phyloP scores from a whole-genome alignment of 345 rosid genomes.

The Gossypium rotundifolium region DNA sequence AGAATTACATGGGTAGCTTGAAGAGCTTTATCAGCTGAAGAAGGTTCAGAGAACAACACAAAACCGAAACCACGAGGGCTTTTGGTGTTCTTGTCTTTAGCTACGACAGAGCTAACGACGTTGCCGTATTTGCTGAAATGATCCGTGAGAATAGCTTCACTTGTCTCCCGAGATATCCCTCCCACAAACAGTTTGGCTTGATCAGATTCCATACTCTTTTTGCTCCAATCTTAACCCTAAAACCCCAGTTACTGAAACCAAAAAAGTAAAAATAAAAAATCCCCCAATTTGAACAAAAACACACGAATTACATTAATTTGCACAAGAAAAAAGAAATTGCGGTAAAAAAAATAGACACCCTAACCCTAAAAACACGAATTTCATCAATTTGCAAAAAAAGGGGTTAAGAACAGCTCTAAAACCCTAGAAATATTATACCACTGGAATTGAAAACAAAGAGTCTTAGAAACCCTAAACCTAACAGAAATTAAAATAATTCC shows the following conservation, averaged over 20 bases:
- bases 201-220: slow-evolving; percentile 43
- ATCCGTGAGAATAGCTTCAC: slow-evolving; percentile 41
- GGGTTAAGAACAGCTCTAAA: too few relatives aligned
- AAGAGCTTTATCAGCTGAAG: slow-evolving; percentile 51
- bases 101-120: slow-evolving; percentile 45
- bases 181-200: slow-evolving; percentile 62
- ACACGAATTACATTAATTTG: not conserved
- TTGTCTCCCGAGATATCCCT: slow-evolving; percentile 55
- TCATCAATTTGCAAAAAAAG: too few relatives aligned
- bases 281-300: slow-evolving; percentile 5
- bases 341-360: not conserved
- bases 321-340: not conserved
- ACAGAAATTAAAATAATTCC: not conserved
- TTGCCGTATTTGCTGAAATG: slow-evolving; percentile 66
- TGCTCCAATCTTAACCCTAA: slow-evolving; percentile 19
- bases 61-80: slow-evolving; percentile 54
- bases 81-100: slow-evolving; percentile 41
- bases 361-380: not conserved
- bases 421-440: not conserved
- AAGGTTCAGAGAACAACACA: slow-evolving; percentile 51
- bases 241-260: slow-evolving; percentile 23
- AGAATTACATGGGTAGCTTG: slow-evolving; percentile 49
- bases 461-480: not conserved
- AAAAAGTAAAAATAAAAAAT: slow-evolving; percentile 3
- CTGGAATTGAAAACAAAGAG: not conserved